Evolutionary conservation across 306 rosid species (phyloP), one percentile per base, ranked within the genome.

Genomic region (Lupinus albus): DNA sequence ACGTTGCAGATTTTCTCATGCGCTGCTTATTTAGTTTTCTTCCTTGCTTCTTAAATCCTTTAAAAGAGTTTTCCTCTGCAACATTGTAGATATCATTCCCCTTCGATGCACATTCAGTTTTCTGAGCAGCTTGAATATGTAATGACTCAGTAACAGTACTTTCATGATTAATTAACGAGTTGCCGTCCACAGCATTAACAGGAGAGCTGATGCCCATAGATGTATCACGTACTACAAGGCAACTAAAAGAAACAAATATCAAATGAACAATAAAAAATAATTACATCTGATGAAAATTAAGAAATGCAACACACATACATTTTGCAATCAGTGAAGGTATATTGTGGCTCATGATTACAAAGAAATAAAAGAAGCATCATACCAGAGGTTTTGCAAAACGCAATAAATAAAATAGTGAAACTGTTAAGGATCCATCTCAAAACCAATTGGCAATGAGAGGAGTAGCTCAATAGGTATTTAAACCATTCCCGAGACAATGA

Each of bases 121-220:
- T 55, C 54, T 47, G 74, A 61, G 16, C 54, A 57, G 64, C 95
- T 44, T 72, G 65, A 47, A 78, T 64, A 73, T 20, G 71, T 65
- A 89, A 74, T 2, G 85, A 73, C 79, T 79, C 73, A n/a, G 44
- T 42, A 18, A 83, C 67, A 71, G 82, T 36, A 52, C 20, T 55
- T 70, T 67, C 95, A 74, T 84, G 87, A 68, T 56, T 61, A 33
- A 42, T 71, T 44, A 86, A 59, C 52, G 35, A 53, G 56, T 56
- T 65, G 70, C 35, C 32, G 1, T 20, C 33, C 35, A 51, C 62
- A 44, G 41, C 64, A 72, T 68, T 13, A 48, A 4, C 67, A 39
- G 78, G 36, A 76, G 82, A 71, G 65, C 60, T 47, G 60, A 67
- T n/a, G 73, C 84, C 98, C 97, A 88, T 93, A 52, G 75, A 74